These are phyloP conservation scores for Puccinia triticina DNA, from an alignment of 1,284 basidiomycete genomes.

Conservation along the genomic window DNA sequence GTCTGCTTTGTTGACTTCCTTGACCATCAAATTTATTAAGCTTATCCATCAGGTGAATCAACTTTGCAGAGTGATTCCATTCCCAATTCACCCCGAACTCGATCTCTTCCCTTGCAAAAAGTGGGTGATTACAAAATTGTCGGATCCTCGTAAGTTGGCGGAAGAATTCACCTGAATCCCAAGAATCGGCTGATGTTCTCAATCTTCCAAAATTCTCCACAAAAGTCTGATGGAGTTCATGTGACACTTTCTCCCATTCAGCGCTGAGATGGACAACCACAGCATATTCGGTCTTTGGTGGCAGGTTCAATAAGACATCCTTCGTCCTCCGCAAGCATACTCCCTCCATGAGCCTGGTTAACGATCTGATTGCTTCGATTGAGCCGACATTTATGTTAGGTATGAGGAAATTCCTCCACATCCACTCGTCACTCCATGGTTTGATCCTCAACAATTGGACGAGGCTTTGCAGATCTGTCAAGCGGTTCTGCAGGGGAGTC, in stretches of 20 bases:
- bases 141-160: neutral
- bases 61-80: neutral
- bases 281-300: neutral
- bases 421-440: constrained; percentile 2
- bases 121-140: too few relatives aligned
- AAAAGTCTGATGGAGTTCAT: constrained; percentile 1
- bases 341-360: too few relatives aligned
- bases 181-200: neutral
- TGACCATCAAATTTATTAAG: neutral
- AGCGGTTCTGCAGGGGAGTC: neutral
- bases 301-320: constrained; percentile 11
- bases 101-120: neutral
- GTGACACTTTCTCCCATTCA: too few relatives aligned
- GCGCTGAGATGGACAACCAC: neutral
- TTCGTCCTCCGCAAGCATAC: too few relatives aligned
- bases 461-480: neutral
- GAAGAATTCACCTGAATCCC: constrained; percentile 9
- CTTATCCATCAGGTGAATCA: neutral
- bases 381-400: too few relatives aligned
- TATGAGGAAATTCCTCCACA: constrained; percentile 1
- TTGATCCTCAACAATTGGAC: neutral
- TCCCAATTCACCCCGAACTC: neutral
- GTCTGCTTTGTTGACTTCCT: neutral
- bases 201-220: neutral
- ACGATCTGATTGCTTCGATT: too few relatives aligned